Conservation (phyloP, 2,329 filamentous ascomycete genomes). For the Talaromyces sp. region DNA sequence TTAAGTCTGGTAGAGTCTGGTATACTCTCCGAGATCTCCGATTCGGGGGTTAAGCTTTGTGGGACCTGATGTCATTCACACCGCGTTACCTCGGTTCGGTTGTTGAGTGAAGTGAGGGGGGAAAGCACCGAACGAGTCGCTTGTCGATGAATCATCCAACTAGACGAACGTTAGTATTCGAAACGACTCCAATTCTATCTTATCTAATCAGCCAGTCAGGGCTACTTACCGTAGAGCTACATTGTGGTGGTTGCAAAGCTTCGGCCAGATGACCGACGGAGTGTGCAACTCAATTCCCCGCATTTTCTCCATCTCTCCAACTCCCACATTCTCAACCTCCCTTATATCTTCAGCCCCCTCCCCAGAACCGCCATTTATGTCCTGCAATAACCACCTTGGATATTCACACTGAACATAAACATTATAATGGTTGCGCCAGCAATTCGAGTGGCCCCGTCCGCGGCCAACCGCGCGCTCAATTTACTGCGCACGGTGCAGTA, state of each 20-base stretch:
- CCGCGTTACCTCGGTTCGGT: slow-evolving; percentile 16
- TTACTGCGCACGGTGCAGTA: slow-evolving; percentile 88
- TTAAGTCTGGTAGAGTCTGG: background rate
- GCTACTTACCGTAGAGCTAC: no score
- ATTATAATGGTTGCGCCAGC: slow-evolving; percentile 42
- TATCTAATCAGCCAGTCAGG: background rate
- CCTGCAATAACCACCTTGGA: background rate
- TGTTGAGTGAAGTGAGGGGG: background rate
- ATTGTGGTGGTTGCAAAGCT: no score
- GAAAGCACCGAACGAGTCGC: background rate
- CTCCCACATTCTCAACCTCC: slow-evolving; percentile 15
- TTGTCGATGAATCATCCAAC: background rate
- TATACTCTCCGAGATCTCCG: slow-evolving; percentile 8
- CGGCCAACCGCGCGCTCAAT: slow-evolving; percentile 54
- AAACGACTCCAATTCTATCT: background rate
- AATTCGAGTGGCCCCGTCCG: slow-evolving; percentile 49
- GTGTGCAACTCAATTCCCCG: slow-evolving; percentile 9
- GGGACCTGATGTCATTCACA: slow-evolving; percentile 10
- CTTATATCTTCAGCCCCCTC: background rate
- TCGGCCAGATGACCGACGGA: slow-evolving; percentile 28
- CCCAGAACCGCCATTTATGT: background rate
- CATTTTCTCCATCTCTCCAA: slow-evolving; percentile 26
- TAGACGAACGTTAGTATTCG: background rate
- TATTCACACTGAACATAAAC: background rate
- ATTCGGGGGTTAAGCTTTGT: slow-evolving; percentile 1